A percentile compares a stretch with the other conserved stretches of the same genome.
Evolutionary conservation across 495 filamentous ascomycete genomes (phyloP).

Genomic region (Symbiotaphrina buchneri): DNA sequence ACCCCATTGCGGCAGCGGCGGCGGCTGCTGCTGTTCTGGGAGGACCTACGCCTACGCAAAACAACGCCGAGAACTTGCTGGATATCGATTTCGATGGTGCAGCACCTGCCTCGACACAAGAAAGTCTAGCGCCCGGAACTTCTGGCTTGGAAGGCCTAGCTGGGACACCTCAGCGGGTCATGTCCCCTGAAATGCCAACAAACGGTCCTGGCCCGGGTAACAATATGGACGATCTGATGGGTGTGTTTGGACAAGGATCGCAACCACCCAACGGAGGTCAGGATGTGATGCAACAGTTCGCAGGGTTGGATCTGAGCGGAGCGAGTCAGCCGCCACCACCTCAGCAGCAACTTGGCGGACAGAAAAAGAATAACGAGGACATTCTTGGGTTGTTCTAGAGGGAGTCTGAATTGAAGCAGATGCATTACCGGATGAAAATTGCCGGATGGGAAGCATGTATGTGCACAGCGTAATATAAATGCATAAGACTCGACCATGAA

Average conservation of each 20-base stretch:
- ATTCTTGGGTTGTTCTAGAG: conserved; percentile 71
- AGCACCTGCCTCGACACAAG: conserved; percentile 71
- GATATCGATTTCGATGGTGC: conserved; percentile 97
- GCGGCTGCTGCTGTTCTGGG: conserved; percentile 41
- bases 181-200: conserved; percentile 28
- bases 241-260: conserved; percentile 38
- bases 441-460: too few species aligned
- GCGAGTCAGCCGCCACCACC: conserved; percentile 25
- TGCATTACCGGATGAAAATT: too few species aligned
- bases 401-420: too few species aligned
- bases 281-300: conserved; percentile 71
- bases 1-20: conserved; percentile 73
- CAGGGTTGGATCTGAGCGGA: conserved; percentile 49
- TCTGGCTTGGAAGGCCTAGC: conserved; percentile 51
- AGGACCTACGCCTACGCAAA: conserved; percentile 20
- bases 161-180: conserved; percentile 61
- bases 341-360: conserved; percentile 17
- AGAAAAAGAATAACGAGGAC: conserved; percentile 63
- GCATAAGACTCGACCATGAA: too few species aligned
- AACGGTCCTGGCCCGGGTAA: conserved; percentile 21
- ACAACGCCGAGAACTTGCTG: conserved; percentile 81
- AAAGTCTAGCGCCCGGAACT: conserved; percentile 37
- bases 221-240: conserved; percentile 79
- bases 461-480: too few species aligned
- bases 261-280: conserved; percentile 11